Evolutionary conservation across 441 rosid species (phyloP), one percentile per base, ranked within the genome.

Genomic region (Codiaeum variegatum): DNA sequence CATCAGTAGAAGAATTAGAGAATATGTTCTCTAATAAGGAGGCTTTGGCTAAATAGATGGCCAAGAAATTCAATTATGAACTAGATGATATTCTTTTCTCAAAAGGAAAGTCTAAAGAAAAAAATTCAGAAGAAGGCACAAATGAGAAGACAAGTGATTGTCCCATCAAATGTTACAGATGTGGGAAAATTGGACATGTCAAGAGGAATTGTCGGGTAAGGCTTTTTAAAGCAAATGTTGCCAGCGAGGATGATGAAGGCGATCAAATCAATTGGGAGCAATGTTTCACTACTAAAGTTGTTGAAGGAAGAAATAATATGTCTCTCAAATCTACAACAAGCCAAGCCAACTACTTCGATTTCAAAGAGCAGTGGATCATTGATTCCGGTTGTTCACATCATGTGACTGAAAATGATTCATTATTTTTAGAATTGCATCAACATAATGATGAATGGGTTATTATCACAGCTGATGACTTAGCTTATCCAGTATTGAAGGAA

Each of bases 381-480:
- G 63, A 80, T n/a, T 81, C 52, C 3, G 56, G 69, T 55, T 80
- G 63, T 31, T 65, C 16, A 9, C 62, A 80, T 46, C 26, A 3
- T 11, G 6, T 46, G 51, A 7, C 51, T 46, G 3, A 7, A 1
- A 46, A 46, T 46, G 6, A 46, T 46, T 46, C 1, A 1, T 44
- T 44, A 4, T 44, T 44, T 44, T 2, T 16, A 44, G 49, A 44
- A n/a, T n/a, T n/a, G n/a, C 3, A 1, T 5, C 6, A 40, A 40
- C 44, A 40, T 40, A 40, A 40, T 40, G 44, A 40, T 5, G 44
- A 40, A 40, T 11, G 3, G 11, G 44, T 40, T 3, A 13, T 46
- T 7, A 13, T 46, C 15, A 46, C 10, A 46, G 51, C 6, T 46
- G 2, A 46, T 18, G 1, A 8, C 8, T 46, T 18, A 3, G 15